Base-by-base conservation (phyloP, 345 rosid genomes). In the Eucalyptus paniculata region DNA sequence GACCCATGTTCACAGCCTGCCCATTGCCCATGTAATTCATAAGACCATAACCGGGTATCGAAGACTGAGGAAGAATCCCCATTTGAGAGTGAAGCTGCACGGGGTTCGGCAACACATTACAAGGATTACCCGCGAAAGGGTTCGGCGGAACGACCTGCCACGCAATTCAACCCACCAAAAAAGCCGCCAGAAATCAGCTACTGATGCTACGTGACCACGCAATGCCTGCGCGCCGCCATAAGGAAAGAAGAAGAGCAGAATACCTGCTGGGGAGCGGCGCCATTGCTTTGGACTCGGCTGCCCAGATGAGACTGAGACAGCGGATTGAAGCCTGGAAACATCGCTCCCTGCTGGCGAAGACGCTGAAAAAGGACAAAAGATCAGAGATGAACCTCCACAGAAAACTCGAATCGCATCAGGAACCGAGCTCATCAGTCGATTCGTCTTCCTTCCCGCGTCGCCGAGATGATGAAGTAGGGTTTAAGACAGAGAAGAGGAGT, bases 1-100 rank as follows among this genome's bases (percentile, higher is more conserved):
- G 47, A 40, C 0, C 42, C 85, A 77, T 77, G 47, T 23, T 77
- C 85, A 40, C 85, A 77, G 85, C 85, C 14, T 77, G 47, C 34
- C 89, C 88, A 62, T 87, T 91, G 89, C 54, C 37, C 60, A 45
- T 32, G 42, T 47, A 62, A 86, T 81, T 42, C 50, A 82, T 81
- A 87, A 92, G 53, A 88, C 65, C 82, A 86, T 58, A 92, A 28
- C 91, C 89, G 86, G 93, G 91, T 91, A 45, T 86, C 87, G 91
- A 92, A 92, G 92, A 72, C 53, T 92, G 95, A 56, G 93, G 92
- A 56, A 45, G 18, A 34, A 86, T 80, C 19, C 87, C 87, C 90
- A 88, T 44, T n/a, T 88, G 90, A 42, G 87, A 85, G 16, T 88
- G 90, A 88, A 83, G 58, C 3, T 82, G 87, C 90, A 88, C 5